Percentiles rank a stretch among this genome's conserved stretches.
phyloP scores from a whole-genome alignment of 371 early-diverging fungal genomes.

The Zopfochytrium polystomum region DNA sequence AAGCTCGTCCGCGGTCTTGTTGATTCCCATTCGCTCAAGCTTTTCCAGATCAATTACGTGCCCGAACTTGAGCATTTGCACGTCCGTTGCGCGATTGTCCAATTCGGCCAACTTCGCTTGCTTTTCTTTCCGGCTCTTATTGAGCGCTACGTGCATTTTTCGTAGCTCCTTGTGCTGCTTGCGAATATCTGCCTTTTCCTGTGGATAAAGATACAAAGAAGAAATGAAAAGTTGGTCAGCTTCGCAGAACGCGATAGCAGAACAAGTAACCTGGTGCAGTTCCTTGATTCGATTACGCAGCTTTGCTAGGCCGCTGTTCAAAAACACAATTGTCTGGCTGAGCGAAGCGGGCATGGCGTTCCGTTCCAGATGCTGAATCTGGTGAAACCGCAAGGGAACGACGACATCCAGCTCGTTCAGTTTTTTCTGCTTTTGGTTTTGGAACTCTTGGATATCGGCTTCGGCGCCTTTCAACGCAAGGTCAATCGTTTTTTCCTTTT shows the following conservation, averaged over 20 bases:
- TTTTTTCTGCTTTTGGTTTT: constrained; percentile 58
- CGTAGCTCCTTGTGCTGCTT: constrained; percentile 53
- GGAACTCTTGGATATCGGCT: constrained; percentile 58
- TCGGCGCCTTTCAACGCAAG: constrained; percentile 44
- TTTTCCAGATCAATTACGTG: constrained; percentile 55
- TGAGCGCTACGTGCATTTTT: constrained; percentile 50
- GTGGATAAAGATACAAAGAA: background rate
- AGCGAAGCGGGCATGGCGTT: constrained; percentile 42
- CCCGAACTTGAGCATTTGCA: constrained; percentile 62
- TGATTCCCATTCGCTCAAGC: constrained; percentile 53
- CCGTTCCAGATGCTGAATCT: constrained; percentile 46
- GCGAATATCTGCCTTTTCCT: constrained; percentile 56
- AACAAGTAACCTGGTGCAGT: constrained; percentile 42
- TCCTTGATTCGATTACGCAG: constrained; percentile 48
- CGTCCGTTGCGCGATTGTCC: constrained; percentile 45
- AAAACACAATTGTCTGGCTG: constrained; percentile 47
- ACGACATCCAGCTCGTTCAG: constrained; percentile 57
- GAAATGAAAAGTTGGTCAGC: too few relatives aligned
- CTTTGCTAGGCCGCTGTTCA: constrained; percentile 42
- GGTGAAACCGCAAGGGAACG: constrained; percentile 51
- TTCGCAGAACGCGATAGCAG: too few relatives aligned
- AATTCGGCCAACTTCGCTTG: constrained; percentile 49
- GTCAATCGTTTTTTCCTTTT: constrained; percentile 54
- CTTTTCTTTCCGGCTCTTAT: constrained; percentile 52
- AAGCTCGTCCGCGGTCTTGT: constrained; percentile 54